phyloP scores from a whole-genome alignment of 2,329 filamentous ascomycete species.

The Atkinsonella texensis region DNA sequence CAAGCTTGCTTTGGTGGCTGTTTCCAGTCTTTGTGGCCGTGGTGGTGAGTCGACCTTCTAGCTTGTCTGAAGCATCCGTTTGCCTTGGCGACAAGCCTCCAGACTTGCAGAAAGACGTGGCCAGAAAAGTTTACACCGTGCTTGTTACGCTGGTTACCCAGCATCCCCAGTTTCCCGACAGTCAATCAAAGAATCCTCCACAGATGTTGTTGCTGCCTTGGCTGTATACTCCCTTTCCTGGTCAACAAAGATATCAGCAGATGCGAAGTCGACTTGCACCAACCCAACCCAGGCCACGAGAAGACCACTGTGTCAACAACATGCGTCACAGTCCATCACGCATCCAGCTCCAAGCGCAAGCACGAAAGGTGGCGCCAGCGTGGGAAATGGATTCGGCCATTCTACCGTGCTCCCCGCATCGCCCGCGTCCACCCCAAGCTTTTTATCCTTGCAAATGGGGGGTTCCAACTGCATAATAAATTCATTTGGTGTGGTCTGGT shows the following conservation, averaged over 20 bases:
- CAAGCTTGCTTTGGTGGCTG: constrained; percentile 1
- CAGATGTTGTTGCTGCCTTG: background rate
- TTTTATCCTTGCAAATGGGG: constrained; percentile 6
- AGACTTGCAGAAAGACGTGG: background rate
- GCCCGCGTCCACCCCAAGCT: constrained; percentile 6
- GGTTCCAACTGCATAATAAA: constrained; percentile 7
- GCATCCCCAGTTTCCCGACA: background rate
- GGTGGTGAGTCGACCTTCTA: background rate
- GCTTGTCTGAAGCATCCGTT: background rate
- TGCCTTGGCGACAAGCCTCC: background rate
- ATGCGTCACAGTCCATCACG: background rate
- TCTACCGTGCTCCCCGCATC: constrained; percentile 7
- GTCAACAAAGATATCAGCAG: background rate
- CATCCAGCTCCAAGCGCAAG: background rate
- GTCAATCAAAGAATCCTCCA: background rate
- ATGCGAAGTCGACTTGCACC: background rate
- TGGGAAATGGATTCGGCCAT: constrained; percentile 5
- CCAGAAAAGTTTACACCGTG: background rate
- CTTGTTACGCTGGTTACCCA: background rate
- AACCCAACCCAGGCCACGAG: background rate
- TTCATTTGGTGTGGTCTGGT: background rate
- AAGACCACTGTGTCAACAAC: background rate
- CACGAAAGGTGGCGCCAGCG: constrained; percentile 5
- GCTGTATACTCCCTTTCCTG: background rate
- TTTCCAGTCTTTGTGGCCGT: background rate